Conservation (phyloP, 208 protist genomes). For the Angomonas ambiguus region DNA sequence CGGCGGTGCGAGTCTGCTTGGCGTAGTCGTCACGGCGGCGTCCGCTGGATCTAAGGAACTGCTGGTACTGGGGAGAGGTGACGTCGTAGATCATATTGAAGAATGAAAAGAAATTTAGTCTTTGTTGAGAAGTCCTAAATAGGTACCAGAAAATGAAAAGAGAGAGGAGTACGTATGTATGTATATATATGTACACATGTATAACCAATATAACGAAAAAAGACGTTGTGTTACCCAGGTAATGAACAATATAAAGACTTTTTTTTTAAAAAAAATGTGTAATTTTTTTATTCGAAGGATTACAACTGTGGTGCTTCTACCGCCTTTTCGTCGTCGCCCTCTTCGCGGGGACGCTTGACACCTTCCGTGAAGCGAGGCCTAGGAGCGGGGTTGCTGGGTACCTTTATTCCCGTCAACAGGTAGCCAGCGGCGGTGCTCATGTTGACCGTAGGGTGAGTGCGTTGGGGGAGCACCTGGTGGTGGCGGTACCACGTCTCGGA, state of each 20-base stretch:
- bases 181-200: neutral
- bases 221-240: too few species aligned
- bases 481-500: constrained; percentile 92
- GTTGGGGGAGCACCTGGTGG: constrained; percentile 90
- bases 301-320: too few species aligned
- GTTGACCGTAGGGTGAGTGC: constrained; percentile 92
- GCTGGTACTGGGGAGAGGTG: constrained; percentile 89
- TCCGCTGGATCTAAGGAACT: constrained; percentile 91
- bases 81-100: constrained; percentile 91
- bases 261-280: neutral
- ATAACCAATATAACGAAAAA: neutral
- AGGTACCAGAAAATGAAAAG: too few species aligned
- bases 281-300: neutral
- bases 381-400: constrained; percentile 26
- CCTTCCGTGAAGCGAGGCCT: constrained; percentile 19
- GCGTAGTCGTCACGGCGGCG: constrained; percentile 88
- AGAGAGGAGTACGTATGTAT: neutral
- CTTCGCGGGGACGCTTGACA: constrained; percentile 7
- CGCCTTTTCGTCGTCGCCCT: neutral
- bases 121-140: constrained; percentile 1
- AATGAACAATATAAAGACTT: constrained; percentile 5
- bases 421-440: constrained; percentile 90
- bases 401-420: constrained; percentile 88
- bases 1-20: constrained; percentile 45
- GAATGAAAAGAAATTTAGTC: constrained; percentile 3